These are phyloP conservation scores for Urtica urens DNA, from an alignment of 306 rosid species.

Conservation along the genomic window DNA sequence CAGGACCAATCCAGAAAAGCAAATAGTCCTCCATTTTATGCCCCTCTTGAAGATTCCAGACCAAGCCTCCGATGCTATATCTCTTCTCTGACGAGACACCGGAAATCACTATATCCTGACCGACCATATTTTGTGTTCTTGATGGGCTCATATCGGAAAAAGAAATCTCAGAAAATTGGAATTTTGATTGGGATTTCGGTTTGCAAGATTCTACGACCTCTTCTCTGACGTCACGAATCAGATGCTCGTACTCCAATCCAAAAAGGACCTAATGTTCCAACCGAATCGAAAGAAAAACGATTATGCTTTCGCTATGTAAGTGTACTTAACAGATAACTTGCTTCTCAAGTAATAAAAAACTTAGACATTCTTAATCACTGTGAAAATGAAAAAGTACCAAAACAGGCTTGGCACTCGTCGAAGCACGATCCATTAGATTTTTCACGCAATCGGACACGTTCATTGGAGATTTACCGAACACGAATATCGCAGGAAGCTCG, in stretches of 20 bases:
- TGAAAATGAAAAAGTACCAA: conserved; percentile 29
- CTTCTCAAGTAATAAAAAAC: too few species aligned
- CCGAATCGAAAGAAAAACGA: background rate
- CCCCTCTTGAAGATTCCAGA: conserved; percentile 58
- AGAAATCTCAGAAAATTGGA: conserved; percentile 52
- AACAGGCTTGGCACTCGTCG: conserved; percentile 33
- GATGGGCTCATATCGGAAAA: conserved; percentile 54
- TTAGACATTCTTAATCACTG: too few species aligned
- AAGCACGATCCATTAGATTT: conserved; percentile 27
- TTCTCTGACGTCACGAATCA: conserved; percentile 35
- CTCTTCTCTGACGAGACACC: conserved; percentile 4
- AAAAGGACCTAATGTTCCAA: conserved; percentile 59
- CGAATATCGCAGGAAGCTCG: conserved; percentile 59
- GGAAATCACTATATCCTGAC: conserved; percentile 22
- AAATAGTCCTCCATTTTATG: conserved; percentile 56
- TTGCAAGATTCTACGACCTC: conserved; percentile 24
- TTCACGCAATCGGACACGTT: conserved; percentile 35
- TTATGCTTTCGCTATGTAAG: too few species aligned
- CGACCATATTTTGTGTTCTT: conserved; percentile 21
- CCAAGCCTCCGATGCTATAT: conserved; percentile 57
- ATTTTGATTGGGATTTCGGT: conserved; percentile 20
- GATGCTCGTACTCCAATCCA: conserved; percentile 67
- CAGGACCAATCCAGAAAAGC: conserved; percentile 76
- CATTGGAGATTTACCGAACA: conserved; percentile 68
- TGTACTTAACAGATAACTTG: background rate